Percentiles rank a stretch among this genome's conserved stretches.
Conservation (phyloP, 73 alveolate species). For the Paramecium primaurelia region DNA sequence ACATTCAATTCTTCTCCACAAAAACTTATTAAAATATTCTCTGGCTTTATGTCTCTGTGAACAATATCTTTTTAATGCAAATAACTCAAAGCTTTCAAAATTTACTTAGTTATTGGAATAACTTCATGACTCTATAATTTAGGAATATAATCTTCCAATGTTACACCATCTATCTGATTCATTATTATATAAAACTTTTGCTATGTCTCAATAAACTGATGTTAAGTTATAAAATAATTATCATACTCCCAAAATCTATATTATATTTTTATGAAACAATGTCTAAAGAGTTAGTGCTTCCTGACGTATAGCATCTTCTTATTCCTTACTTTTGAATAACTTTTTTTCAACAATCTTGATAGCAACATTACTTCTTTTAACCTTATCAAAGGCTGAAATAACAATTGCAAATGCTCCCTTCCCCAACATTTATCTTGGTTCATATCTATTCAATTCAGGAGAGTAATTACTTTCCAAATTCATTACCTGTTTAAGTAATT, state of each 20-base stretch:
- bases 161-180: background rate
- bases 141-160: background rate
- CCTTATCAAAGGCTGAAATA: background rate
- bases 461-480: background rate
- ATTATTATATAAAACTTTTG: background rate
- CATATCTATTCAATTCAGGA: background rate
- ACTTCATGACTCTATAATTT: background rate
- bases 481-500: background rate
- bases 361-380: background rate
- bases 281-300: background rate
- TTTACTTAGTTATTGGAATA: background rate
- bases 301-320: background rate
- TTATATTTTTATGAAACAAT: background rate
- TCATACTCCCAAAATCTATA: background rate
- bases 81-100: background rate
- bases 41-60: constrained; percentile 25
- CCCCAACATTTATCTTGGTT: background rate
- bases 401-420: constrained; percentile 10
- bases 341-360: constrained; percentile 12
- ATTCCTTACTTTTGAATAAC: background rate
- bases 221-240: background rate
- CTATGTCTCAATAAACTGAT: background rate
- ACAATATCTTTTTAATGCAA: background rate
- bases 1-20: background rate
- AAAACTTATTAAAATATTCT: background rate